A percentile compares a stretch with the other conserved stretches of the same genome.
These are phyloP conservation scores for Apophysomyces trapeziformis DNA, from an alignment of 371 early-diverging fungal genomes.

Conservation along the genomic window DNA sequence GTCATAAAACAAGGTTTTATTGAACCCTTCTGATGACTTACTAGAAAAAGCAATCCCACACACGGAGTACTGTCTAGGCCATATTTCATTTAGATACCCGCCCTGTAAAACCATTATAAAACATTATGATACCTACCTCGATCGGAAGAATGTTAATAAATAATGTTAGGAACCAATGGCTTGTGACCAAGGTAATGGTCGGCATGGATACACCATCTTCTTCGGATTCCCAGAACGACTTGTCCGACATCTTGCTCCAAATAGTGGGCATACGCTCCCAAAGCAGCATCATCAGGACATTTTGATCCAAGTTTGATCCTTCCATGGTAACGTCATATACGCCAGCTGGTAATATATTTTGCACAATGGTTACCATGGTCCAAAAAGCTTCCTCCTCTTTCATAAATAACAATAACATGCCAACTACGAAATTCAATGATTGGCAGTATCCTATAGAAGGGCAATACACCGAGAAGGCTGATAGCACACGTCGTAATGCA, in stretches of 20 bases:
- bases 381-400: conserved; percentile 81
- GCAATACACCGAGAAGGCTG: conserved; percentile 65
- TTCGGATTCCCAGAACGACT: conserved; percentile 50
- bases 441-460: conserved; percentile 82
- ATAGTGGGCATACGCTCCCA: conserved; percentile 56
- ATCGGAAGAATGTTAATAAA: conserved; percentile 80
- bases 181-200: conserved; percentile 75
- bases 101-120: not conserved
- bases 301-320: conserved; percentile 75
- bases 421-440: conserved; percentile 79
- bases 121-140: conserved; percentile 48
- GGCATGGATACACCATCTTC: conserved; percentile 59
- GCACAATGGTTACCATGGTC: conserved; percentile 73
- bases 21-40: conserved; percentile 33
- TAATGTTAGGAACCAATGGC: conserved; percentile 86
- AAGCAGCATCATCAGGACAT: conserved; percentile 68
- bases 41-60: conserved; percentile 85
- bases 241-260: conserved; percentile 51
- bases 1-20: conserved; percentile 1
- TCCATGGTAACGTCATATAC: conserved; percentile 78
- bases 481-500: conserved; percentile 72
- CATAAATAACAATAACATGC: conserved; percentile 74
- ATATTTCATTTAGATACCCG: not conserved
- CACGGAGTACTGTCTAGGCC: conserved; percentile 63
- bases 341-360: conserved; percentile 71